phyloP scores from a whole-genome alignment of 2,329 filamentous ascomycete species.

The Ceratocystis eucalypticola region DNA sequence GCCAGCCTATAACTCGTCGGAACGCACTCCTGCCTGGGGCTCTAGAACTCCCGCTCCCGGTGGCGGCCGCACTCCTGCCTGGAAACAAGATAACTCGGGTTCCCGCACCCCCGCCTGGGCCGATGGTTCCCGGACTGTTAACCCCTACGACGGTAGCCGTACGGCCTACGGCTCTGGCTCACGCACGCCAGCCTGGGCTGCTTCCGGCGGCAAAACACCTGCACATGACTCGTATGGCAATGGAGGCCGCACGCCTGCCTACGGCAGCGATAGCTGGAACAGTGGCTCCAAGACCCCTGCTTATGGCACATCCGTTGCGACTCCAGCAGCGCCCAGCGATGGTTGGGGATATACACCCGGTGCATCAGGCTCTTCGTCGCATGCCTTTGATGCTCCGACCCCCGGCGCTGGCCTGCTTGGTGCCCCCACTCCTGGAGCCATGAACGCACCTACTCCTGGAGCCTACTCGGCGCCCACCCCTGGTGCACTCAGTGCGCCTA shows the following conservation, averaged over 20 bases:
- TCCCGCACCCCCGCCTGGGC: conserved; percentile 59
- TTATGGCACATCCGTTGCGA: conserved; percentile 48
- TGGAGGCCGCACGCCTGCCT: conserved; percentile 57
- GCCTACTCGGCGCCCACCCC: conserved; percentile 53
- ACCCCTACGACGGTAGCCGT: conserved; percentile 58
- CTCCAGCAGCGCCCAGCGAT: conserved; percentile 44
- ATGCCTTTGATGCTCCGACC: conserved; percentile 56
- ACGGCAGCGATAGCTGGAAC: conserved; percentile 47
- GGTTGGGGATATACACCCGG: conserved; percentile 47
- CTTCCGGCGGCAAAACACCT: conserved; percentile 55
- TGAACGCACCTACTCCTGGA: conserved; percentile 59
- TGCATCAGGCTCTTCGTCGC: conserved; percentile 31
- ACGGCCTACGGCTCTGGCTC: conserved; percentile 65
- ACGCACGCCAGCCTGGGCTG: conserved; percentile 65
- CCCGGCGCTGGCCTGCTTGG: conserved; percentile 43
- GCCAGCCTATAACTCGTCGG: conserved; percentile 47
- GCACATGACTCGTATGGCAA: conserved; percentile 49
- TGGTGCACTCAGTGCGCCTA: conserved; percentile 49
- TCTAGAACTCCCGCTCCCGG: conserved; percentile 43
- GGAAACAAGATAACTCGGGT: conserved; percentile 42
- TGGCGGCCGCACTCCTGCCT: conserved; percentile 49
- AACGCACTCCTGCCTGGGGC: conserved; percentile 67
- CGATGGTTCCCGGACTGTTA: conserved; percentile 52
- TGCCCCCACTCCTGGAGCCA: conserved; percentile 47
- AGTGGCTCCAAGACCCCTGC: conserved; percentile 66